Evolutionary conservation across 768 basidiomycete species (phyloP).

Genomic region (Agrocybe chaxingu): DNA sequence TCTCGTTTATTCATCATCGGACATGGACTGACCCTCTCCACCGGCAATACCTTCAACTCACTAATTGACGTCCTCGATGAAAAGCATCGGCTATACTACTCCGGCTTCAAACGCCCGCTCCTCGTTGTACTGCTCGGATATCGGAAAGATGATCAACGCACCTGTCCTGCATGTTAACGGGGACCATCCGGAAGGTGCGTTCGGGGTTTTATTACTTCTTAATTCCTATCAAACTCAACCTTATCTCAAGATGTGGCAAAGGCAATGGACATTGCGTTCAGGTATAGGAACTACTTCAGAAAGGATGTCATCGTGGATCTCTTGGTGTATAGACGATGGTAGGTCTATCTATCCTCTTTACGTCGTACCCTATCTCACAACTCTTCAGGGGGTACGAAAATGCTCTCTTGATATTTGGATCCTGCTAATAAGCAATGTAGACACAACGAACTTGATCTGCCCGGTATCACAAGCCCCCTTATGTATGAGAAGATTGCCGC

Average conservation of each 20-base stretch:
- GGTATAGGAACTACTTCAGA: slow-evolving; percentile 78
- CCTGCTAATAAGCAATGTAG: slow-evolving; percentile 29
- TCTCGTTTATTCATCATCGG: too few species aligned
- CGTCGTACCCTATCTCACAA: not conserved
- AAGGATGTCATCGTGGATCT: slow-evolving; percentile 87
- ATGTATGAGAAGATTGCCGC: slow-evolving; percentile 90
- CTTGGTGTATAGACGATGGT: slow-evolving; percentile 85
- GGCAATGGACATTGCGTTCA: slow-evolving; percentile 86
- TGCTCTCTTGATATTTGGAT: not conserved
- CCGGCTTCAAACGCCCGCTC: slow-evolving; percentile 83
- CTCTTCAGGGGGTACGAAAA: slow-evolving; percentile 35
- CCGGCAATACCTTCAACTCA: not conserved
- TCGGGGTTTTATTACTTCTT: not conserved
- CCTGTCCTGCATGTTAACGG: slow-evolving; percentile 92
- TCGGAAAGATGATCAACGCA: slow-evolving; percentile 87
- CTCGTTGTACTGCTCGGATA: slow-evolving; percentile 83
- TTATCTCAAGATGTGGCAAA: slow-evolving; percentile 64
- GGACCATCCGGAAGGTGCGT: slow-evolving; percentile 78
- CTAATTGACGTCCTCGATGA: slow-evolving; percentile 2
- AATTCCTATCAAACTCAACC: not conserved
- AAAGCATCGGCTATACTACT: slow-evolving; percentile 89
- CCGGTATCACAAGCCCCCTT: slow-evolving; percentile 80
- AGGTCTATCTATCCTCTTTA: slow-evolving; percentile 14
- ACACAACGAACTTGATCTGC: slow-evolving; percentile 88
- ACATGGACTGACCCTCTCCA: not conserved